These are phyloP conservation scores for Phytophthora idaei DNA, from an alignment of 352 stramenopile genomes.

Conservation along the genomic window DNA sequence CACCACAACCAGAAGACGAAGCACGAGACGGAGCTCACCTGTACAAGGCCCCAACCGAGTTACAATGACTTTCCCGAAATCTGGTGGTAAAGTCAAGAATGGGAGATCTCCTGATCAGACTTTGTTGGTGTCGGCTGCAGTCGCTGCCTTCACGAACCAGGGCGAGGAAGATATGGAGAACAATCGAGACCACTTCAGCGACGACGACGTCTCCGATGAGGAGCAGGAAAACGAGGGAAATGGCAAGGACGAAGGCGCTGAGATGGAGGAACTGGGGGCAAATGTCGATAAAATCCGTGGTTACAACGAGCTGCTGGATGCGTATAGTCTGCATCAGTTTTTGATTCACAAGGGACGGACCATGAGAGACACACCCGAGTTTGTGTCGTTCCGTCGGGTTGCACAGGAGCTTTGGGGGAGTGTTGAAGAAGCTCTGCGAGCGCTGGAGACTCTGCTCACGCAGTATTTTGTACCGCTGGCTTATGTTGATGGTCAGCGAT, in stretches of 20 bases:
- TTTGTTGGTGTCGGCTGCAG: constrained; percentile 20
- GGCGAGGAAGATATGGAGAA: constrained; percentile 22
- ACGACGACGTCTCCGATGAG: constrained; percentile 24
- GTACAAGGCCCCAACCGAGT: constrained; percentile 29
- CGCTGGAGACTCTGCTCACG: constrained; percentile 75
- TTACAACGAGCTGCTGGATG: constrained; percentile 83
- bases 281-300: constrained; percentile 84
- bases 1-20: constrained; percentile 17
- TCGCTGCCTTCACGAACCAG: constrained; percentile 45
- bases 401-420: constrained; percentile 84
- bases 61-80: constrained; percentile 37
- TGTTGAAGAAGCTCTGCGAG: constrained; percentile 72
- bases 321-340: constrained; percentile 88
- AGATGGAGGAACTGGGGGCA: constrained; percentile 68
- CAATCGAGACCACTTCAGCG: constrained; percentile 16
- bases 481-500: constrained; percentile 83
- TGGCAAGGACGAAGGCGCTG: constrained; percentile 31
- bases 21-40: constrained; percentile 11
- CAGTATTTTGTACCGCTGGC: constrained; percentile 88
- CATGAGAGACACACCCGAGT: constrained; percentile 87
- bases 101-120: constrained; percentile 12
- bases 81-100: constrained; percentile 3
- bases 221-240: constrained; percentile 22
- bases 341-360: constrained; percentile 87
- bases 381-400: constrained; percentile 83